Conservation (phyloP, 768 basidiomycete genomes). For the Daedaleopsis sinensis region DNA sequence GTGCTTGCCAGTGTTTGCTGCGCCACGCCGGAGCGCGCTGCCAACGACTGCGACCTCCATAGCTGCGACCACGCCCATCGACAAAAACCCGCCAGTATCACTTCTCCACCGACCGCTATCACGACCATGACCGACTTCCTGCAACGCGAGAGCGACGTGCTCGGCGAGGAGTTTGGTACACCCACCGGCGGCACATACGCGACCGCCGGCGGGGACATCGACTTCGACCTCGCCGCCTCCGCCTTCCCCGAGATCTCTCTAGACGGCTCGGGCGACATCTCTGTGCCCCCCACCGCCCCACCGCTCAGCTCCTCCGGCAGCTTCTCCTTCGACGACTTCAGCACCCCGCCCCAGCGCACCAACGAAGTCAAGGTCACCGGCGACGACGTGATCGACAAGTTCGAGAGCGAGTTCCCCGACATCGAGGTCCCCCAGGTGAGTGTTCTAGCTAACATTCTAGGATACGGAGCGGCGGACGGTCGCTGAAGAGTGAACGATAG, state of each 20-base stretch:
- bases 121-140: constrained; percentile 40
- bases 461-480: not conserved
- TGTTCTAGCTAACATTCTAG: constrained; percentile 14
- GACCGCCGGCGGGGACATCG: constrained; percentile 59
- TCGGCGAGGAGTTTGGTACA: constrained; percentile 36
- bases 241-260: constrained; percentile 86
- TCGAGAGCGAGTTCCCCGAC: constrained; percentile 85
- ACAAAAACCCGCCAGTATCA: too few species aligned
- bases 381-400: constrained; percentile 83
- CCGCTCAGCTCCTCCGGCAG: constrained; percentile 31
- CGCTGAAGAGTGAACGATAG: not conserved
- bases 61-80: too few species aligned
- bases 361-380: constrained; percentile 78
- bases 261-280: constrained; percentile 64
- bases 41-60: too few species aligned
- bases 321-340: constrained; percentile 74
- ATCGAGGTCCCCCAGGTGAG: constrained; percentile 56
- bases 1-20: too few species aligned
- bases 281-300: constrained; percentile 36
- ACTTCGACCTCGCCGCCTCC: constrained; percentile 80
- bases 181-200: constrained; percentile 32
- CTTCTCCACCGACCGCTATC: constrained; percentile 40
- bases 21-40: too few species aligned
- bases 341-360: constrained; percentile 46
- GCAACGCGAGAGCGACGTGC: constrained; percentile 36